phyloP scores from a whole-genome alignment of 352 stramenopile genomes.

The Phytopythium mirpurense region DNA sequence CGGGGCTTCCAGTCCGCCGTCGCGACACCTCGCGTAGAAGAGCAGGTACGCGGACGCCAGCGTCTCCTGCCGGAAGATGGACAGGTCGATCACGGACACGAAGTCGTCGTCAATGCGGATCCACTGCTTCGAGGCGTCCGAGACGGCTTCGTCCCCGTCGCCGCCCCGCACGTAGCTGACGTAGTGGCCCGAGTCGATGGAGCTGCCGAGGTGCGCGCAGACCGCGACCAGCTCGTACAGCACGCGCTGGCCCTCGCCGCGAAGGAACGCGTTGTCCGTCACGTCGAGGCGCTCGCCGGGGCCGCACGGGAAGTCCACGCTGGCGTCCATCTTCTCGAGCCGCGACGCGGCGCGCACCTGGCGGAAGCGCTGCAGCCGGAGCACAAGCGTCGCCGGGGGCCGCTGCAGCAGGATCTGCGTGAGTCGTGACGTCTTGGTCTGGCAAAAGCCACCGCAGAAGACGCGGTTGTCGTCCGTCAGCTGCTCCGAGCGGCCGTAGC shows the following conservation, averaged over 20 bases:
- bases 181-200: constrained; percentile 69
- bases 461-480: constrained; percentile 61
- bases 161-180: constrained; percentile 44
- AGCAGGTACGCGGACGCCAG: constrained; percentile 63
- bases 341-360: constrained; percentile 23
- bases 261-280: constrained; percentile 60
- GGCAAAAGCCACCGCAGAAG: constrained; percentile 62
- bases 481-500: constrained; percentile 48
- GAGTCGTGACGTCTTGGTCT: constrained; percentile 54
- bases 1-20: background rate
- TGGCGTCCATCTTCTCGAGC: constrained; percentile 48
- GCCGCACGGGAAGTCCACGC: constrained; percentile 55
- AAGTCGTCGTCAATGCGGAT: constrained; percentile 68
- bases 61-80: constrained; percentile 42
- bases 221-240: constrained; percentile 60
- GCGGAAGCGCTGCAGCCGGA: constrained; percentile 73
- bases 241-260: constrained; percentile 30
- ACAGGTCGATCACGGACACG: constrained; percentile 42
- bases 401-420: constrained; percentile 74
- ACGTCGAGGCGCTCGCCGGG: constrained; percentile 42
- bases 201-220: constrained; percentile 62
- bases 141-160: background rate
- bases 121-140: constrained; percentile 29
- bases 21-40: constrained; percentile 44
- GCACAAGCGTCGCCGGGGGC: constrained; percentile 39